phyloP scores from a whole-genome alignment of 2,329 filamentous ascomycete genomes.

The Plectosphaerella cucumerina region DNA sequence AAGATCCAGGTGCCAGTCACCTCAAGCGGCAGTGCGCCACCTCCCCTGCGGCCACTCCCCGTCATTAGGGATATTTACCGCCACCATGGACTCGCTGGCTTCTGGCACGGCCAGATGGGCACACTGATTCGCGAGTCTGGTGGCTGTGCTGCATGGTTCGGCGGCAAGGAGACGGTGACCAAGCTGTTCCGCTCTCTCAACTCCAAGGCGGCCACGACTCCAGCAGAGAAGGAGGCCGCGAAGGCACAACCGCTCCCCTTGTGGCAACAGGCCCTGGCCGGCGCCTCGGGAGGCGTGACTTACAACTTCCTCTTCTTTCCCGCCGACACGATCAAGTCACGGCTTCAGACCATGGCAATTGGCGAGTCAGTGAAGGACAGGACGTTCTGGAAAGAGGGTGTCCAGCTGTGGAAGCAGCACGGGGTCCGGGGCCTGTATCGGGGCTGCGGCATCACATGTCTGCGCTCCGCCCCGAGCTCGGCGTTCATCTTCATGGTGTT shows the following conservation, averaged over 20 bases:
- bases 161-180: constrained; percentile 77
- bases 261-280: constrained; percentile 83
- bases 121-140: constrained; percentile 93
- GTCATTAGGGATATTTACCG: constrained; percentile 78
- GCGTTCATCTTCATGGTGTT: constrained; percentile 97
- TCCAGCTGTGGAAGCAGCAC: constrained; percentile 73
- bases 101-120: constrained; percentile 93
- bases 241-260: constrained; percentile 60
- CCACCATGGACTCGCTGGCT: constrained; percentile 77
- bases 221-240: constrained; percentile 34
- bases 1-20: constrained; percentile 79
- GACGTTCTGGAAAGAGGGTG: constrained; percentile 70
- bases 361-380: constrained; percentile 49
- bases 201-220: constrained; percentile 32
- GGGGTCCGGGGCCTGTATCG: constrained; percentile 85
- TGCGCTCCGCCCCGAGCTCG: constrained; percentile 87
- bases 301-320: constrained; percentile 99
- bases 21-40: constrained; percentile 33
- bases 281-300: constrained; percentile 81
- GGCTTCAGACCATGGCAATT: constrained; percentile 87
- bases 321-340: constrained; percentile 93
- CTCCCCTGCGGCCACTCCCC: constrained; percentile 57
- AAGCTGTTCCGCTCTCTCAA: constrained; percentile 63
- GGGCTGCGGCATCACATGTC: constrained; percentile 90
- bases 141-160: constrained; percentile 93